Evolutionary conservation across 164 flowering plant genomes (phyloP).

Genomic region (Stephania japonica): DNA sequence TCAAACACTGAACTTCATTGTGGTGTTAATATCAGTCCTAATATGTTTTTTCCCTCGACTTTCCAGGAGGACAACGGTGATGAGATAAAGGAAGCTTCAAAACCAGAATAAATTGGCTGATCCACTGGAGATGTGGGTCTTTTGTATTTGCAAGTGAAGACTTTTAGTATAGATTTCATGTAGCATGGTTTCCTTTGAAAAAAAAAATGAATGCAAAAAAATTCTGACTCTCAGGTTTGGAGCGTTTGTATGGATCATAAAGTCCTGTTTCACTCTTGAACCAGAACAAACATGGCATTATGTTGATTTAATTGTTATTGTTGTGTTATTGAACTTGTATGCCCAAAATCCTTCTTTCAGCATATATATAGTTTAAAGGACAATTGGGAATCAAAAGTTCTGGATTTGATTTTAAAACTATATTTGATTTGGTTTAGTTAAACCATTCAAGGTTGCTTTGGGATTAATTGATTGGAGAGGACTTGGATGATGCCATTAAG

Average conservation of each 20-base stretch:
- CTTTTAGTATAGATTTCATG: neutral
- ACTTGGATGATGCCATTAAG: too few relatives aligned
- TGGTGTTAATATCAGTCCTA: neutral
- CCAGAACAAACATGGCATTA: slow-evolving; percentile 1
- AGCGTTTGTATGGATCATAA: slow-evolving; percentile 4
- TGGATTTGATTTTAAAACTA: too few relatives aligned
- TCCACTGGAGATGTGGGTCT: slow-evolving; percentile 4
- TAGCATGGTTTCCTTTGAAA: neutral
- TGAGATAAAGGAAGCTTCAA: slow-evolving; percentile 59
- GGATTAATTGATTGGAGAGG: too few relatives aligned
- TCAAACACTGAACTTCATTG: neutral
- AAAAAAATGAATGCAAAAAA: neutral
- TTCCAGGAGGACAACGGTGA: slow-evolving; percentile 33
- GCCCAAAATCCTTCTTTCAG: too few relatives aligned
- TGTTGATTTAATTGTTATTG: neutral
- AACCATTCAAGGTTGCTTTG: too few relatives aligned
- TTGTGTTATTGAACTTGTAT: neutral
- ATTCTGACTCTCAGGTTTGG: slow-evolving; percentile 4
- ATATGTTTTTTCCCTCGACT: neutral
- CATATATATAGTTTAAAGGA: too few relatives aligned
- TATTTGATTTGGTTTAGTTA: too few relatives aligned
- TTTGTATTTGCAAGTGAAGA: neutral
- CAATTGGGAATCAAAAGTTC: too few relatives aligned
- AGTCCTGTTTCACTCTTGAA: slow-evolving; percentile 1
- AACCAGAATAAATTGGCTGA: slow-evolving; percentile 21